A percentile compares a stretch with the other conserved stretches of the same genome.
Conservation (phyloP, 805 yeast species). For the Hanseniaspora occidentalis region DNA sequence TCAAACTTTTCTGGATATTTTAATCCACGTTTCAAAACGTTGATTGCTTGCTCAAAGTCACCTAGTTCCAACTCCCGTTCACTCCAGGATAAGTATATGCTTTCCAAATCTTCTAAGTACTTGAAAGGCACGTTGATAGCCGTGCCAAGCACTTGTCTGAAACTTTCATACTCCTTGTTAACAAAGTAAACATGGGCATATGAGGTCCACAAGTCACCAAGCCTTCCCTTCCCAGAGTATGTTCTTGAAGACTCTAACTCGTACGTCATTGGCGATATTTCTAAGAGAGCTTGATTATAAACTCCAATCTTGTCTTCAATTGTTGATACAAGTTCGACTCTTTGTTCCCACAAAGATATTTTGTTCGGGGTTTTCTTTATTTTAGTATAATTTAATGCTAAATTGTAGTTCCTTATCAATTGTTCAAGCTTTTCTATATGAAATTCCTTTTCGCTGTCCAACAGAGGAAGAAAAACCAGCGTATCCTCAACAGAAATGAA, state of each 20-base stretch:
- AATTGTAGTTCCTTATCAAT: conserved; percentile 42
- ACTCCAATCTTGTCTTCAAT: conserved; percentile 30
- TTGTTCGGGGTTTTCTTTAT: conserved; percentile 49
- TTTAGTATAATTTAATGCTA: conserved; percentile 54
- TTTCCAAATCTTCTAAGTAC: conserved; percentile 49
- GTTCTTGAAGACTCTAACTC: conserved; percentile 34
- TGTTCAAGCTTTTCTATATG: conserved; percentile 37
- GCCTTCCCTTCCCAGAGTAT: conserved; percentile 25
- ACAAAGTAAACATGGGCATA: conserved; percentile 56
- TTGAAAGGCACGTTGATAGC: conserved; percentile 62
- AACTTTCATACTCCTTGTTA: conserved; percentile 41
- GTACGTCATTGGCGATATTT: conserved; percentile 26
- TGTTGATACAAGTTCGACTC: conserved; percentile 38
- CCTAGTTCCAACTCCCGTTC: conserved; percentile 44
- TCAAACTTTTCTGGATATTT: conserved; percentile 22
- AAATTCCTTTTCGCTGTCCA: conserved; percentile 7
- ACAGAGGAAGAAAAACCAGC: background rate
- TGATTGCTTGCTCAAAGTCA: conserved; percentile 32
- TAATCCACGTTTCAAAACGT: conserved; percentile 31
- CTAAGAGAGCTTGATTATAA: conserved; percentile 51
- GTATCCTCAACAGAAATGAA: conserved; percentile 10
- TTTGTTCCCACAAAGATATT: conserved; percentile 56
- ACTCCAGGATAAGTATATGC: conserved; percentile 66
- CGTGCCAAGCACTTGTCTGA: conserved; percentile 48
- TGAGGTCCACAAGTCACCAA: conserved; percentile 55